Percentiles rank a stretch among this genome's conserved stretches.
Conservation (phyloP, 2,329 filamentous ascomycete species). For the Capronia coronata region DNA sequence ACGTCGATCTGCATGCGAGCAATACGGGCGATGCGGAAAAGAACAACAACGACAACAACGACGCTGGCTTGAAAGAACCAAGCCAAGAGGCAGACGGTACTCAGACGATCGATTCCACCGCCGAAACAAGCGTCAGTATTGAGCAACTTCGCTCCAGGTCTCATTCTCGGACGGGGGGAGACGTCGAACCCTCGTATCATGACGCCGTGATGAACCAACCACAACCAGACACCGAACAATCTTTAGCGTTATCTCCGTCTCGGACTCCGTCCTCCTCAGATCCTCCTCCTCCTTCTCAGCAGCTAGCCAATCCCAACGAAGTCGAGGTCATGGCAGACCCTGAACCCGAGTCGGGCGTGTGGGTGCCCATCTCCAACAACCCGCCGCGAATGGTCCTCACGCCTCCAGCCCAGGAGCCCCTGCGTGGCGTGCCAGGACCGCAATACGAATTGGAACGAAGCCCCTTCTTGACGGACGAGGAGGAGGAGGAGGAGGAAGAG, state of each 20-base stretch:
- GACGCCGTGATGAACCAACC: conserved; percentile 13
- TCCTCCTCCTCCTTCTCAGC: not conserved
- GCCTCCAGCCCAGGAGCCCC: conserved; percentile 24
- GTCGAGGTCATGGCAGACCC: not conserved
- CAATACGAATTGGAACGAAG: conserved; percentile 25
- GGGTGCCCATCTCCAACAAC: no score
- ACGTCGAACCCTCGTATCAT: conserved; percentile 10
- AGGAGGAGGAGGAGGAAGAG: conserved; percentile 11
- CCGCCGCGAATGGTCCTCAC: conserved; percentile 22
- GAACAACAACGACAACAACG: not conserved
- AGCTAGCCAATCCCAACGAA: conserved; percentile 1
- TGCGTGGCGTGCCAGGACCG: conserved; percentile 24
- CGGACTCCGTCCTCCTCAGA: no score
- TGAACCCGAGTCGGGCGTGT: no score
- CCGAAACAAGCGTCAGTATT: not conserved
- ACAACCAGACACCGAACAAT: not conserved
- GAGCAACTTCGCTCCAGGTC: not conserved
- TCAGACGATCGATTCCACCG: not conserved
- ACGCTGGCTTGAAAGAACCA: not conserved
- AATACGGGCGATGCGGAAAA: not conserved
- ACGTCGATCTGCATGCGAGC: conserved; percentile 19
- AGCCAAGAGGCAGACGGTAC: not conserved
- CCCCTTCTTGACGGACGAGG: conserved; percentile 28
- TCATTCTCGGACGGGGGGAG: no score
- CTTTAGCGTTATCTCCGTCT: no score